Evolutionary conservation across 2,329 filamentous ascomycete genomes (phyloP).

Genomic region (Xylariaceae sp.): DNA sequence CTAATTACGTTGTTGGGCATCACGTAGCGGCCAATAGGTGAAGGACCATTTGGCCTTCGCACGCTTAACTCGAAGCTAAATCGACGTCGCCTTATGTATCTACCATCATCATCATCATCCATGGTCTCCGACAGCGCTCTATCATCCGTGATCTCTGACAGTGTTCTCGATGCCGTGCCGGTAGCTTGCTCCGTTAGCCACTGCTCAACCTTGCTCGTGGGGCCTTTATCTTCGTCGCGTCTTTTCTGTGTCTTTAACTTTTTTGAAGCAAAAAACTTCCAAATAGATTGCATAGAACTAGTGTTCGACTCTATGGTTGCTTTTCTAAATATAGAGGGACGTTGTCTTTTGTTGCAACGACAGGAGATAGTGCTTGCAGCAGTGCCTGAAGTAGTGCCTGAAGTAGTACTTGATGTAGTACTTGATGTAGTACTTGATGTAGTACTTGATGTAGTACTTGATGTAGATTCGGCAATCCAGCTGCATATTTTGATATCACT

Average conservation of each 20-base stretch:
- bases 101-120: too few species aligned
- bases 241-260: too few species aligned
- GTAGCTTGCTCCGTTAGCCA: too few species aligned
- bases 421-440: slow-evolving; percentile 12
- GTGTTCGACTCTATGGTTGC: too few species aligned
- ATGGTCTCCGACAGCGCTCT: too few species aligned
- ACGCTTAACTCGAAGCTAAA: slow-evolving; percentile 23
- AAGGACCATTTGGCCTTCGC: not conserved
- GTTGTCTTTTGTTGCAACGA: not conserved
- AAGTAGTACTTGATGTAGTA: slow-evolving; percentile 1
- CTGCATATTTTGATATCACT: slow-evolving; percentile 10
- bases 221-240: too few species aligned
- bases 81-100: slow-evolving; percentile 11
- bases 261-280: too few species aligned
- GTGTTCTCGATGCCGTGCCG: too few species aligned
- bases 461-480: slow-evolving; percentile 9
- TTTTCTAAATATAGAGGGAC: not conserved
- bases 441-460: too few species aligned
- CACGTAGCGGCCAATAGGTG: slow-evolving; percentile 2
- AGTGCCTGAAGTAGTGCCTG: not conserved
- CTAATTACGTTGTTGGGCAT: slow-evolving; percentile 20
- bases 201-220: too few species aligned
- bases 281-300: too few species aligned
- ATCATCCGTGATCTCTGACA: too few species aligned
- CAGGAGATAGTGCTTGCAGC: not conserved